Evolutionary conservation across 805 yeast species (phyloP).

Genomic region (Metschnikowia drakensbergensis): DNA sequence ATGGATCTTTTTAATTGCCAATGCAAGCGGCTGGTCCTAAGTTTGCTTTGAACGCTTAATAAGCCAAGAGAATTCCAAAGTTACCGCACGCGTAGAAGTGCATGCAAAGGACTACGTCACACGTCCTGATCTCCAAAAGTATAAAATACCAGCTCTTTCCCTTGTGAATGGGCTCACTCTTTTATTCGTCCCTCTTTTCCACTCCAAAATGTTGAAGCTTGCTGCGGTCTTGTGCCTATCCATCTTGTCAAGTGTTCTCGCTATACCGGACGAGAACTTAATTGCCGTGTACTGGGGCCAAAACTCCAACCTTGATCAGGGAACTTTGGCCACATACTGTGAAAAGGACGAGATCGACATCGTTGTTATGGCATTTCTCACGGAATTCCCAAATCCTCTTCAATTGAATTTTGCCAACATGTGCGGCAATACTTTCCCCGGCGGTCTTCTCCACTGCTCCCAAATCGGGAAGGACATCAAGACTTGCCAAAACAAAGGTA

Average conservation of each 20-base stretch:
- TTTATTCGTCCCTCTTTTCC: background rate
- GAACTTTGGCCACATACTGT: constrained; percentile 52
- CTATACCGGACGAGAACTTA: constrained; percentile 21
- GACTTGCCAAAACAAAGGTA: constrained; percentile 13
- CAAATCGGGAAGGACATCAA: constrained; percentile 15
- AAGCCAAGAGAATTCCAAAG: no score
- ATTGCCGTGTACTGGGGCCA: constrained; percentile 92
- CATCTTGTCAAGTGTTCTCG: background rate
- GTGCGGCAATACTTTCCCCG: constrained; percentile 43
- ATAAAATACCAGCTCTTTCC: no score
- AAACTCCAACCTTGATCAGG: constrained; percentile 50
- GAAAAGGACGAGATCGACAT: constrained; percentile 65
- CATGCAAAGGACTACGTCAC: no score
- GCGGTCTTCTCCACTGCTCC: constrained; percentile 24
- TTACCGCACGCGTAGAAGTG: no score
- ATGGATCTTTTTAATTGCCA: no score
- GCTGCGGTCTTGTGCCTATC: background rate
- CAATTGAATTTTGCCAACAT: constrained; percentile 53
- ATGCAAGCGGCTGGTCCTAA: no score
- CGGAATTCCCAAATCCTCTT: constrained; percentile 47
- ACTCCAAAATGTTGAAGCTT: constrained; percentile 1
- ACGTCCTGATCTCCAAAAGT: no score
- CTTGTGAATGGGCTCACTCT: background rate
- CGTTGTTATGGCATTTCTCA: constrained; percentile 65
- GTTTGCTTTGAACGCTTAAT: no score